phyloP scores from a whole-genome alignment of 139 green algal species.

The Chlorella sp. region DNA sequence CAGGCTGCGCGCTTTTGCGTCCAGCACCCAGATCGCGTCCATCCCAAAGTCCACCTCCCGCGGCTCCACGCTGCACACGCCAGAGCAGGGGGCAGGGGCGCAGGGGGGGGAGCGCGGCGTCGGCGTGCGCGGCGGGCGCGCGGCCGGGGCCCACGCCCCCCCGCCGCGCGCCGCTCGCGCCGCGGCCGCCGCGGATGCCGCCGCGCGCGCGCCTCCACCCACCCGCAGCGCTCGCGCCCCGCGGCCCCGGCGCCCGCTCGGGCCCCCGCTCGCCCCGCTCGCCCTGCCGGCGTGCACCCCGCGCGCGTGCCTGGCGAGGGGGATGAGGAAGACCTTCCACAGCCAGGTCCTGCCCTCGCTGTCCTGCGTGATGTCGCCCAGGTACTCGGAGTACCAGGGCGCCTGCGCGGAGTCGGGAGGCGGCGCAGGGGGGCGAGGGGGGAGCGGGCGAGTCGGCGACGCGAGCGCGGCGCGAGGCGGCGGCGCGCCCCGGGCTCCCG shows the following conservation, averaged over 20 bases:
- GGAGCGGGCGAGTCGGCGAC: too few species aligned
- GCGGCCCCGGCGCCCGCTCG: background rate
- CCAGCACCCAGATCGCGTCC: slow-evolving; percentile 29
- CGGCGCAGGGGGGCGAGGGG: too few species aligned
- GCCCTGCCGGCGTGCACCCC: too few species aligned
- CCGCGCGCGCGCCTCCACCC: background rate
- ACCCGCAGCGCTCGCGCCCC: background rate
- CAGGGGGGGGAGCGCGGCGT: too few species aligned
- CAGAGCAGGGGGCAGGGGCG: slow-evolving; percentile 17
- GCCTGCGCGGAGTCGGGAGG: too few species aligned
- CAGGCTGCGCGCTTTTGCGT: slow-evolving; percentile 22
- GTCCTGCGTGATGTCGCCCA: background rate
- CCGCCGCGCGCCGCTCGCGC: background rate
- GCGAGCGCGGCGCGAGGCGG: too few species aligned
- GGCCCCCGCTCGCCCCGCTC: too few species aligned
- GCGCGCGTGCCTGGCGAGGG: too few species aligned
- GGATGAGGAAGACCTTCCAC: background rate
- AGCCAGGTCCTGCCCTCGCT: slow-evolving; percentile 14
- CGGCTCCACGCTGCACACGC: slow-evolving; percentile 4
- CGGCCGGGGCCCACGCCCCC: background rate
- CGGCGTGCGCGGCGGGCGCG: background rate
- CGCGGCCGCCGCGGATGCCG: background rate
- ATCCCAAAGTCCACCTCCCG: slow-evolving; percentile 18
- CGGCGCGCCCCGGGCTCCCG: too few species aligned
- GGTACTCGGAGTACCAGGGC: slow-evolving; percentile 15